Evolutionary conservation across 2,329 filamentous ascomycete species (phyloP).

Genomic region (Sporothrix curviconia): DNA sequence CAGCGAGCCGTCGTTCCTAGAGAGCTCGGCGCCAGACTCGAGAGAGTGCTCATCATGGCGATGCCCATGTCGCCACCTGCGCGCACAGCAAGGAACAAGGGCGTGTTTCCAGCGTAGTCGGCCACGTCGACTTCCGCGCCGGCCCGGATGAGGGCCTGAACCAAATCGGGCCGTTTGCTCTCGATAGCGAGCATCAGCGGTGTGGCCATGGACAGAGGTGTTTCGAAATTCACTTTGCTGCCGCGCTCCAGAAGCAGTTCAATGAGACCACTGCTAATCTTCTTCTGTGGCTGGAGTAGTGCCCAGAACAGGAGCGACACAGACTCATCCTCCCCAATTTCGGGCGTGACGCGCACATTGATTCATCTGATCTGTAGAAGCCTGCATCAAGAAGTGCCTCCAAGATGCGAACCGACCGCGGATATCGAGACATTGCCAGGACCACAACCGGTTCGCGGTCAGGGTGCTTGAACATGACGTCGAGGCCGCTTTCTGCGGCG

Average conservation of each 20-base stretch:
- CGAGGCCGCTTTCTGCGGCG: slow-evolving; percentile 42
- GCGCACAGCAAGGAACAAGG: slow-evolving; percentile 52
- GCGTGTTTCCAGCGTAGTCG: slow-evolving; percentile 52
- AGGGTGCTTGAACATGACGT: slow-evolving; percentile 40
- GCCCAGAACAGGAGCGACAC: slow-evolving; percentile 56
- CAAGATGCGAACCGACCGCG: slow-evolving; percentile 47
- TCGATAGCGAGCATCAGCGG: slow-evolving; percentile 56
- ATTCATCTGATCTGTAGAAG: slow-evolving; percentile 52
- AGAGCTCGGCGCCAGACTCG: slow-evolving; percentile 47
- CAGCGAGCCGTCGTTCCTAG: slow-evolving; percentile 58
- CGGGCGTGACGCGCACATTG: slow-evolving; percentile 36
- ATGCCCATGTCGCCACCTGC: slow-evolving; percentile 48
- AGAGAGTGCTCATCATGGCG: slow-evolving; percentile 49
- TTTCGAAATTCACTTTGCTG: slow-evolving; percentile 53
- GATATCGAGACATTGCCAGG: slow-evolving; percentile 48
- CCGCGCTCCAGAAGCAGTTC: slow-evolving; percentile 47
- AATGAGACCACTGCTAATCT: slow-evolving; percentile 52
- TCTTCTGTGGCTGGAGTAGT: slow-evolving; percentile 56
- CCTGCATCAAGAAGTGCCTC: slow-evolving; percentile 49
- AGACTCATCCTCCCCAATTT: slow-evolving; percentile 41
- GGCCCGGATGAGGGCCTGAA: slow-evolving; percentile 48
- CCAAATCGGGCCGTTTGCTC: slow-evolving; percentile 49
- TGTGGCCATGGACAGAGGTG: slow-evolving; percentile 45
- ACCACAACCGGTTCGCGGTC: slow-evolving; percentile 44
- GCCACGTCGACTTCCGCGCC: slow-evolving; percentile 54